Base-by-base conservation (phyloP, 306 rosid species). In the Citrullus colocynthis region DNA sequence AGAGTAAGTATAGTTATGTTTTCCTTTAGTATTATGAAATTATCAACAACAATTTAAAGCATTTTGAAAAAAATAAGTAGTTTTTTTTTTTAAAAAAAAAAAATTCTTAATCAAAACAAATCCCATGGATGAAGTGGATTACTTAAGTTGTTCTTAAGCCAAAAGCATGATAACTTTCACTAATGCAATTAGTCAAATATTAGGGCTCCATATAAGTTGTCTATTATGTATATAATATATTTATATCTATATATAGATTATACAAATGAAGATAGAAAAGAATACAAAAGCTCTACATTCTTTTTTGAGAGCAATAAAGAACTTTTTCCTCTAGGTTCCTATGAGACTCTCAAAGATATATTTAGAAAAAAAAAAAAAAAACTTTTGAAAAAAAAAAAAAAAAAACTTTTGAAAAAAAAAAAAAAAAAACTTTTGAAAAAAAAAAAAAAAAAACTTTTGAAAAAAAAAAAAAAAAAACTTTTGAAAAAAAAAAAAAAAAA, bases 291-390 rank as follows among this genome's bases (percentile, higher is more conserved):
- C 74, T 67, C 36, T 1, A 67, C 18, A 20, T 55, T 39, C 17
- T 15, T 67, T 41, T 51, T 42, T 42, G 34, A 71, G 76, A 59
- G 2, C 55, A 70, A 71, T 13, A 44, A 45, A 48, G 3, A 71
- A 71, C 9, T 24, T 15, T 44, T 71, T 71, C 34, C 58, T 41
- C 45, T 10, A 74, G 11, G 20, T 9, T 52, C 18, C 41, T 28
- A 7, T 73, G 61, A 73, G 77, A 30, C 51, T 73, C 62, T 73
- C 61, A 73, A 73, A 28, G 77, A 73, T 72, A 21, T 66, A 52
- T 52, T 2, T 32, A 32, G 2, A 32, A 0, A 32, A 2, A 32
- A 32, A 32, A 32, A 32, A 32, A n/a, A n/a, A n/a, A n/a, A n/a
- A n/a, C n/a, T n/a, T n/a, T n/a, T n/a, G n/a, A n/a, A n/a, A n/a